Percentiles rank a stretch among this genome's conserved stretches.
Conservation (phyloP, 371 early-diverging fungal genomes). For the Syncephalastrum sp. region DNA sequence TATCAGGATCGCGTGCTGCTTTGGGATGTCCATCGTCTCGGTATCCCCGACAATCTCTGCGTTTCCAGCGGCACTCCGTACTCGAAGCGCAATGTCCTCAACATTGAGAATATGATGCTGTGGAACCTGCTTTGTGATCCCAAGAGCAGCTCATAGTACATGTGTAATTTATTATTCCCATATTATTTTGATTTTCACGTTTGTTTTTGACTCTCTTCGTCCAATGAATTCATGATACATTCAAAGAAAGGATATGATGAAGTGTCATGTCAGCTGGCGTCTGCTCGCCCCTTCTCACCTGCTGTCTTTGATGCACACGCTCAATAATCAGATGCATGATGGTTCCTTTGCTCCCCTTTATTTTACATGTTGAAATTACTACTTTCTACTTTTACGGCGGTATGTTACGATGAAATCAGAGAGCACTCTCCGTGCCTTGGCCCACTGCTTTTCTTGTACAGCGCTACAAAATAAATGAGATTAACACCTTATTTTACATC, state of each 20-base stretch:
- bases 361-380: conserved; percentile 4
- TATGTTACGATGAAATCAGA: conserved; percentile 52
- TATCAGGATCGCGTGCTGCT: conserved; percentile 16
- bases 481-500: background rate
- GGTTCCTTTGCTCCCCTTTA: background rate
- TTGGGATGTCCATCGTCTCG: conserved; percentile 39
- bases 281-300: no score
- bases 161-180: no score
- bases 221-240: no score
- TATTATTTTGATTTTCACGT: no score
- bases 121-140: conserved; percentile 19
- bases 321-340: no score
- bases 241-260: no score
- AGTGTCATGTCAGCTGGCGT: no score
- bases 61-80: conserved; percentile 13
- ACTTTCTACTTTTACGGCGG: conserved; percentile 20
- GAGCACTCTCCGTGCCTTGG: conserved; percentile 39
- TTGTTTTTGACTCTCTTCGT: no score
- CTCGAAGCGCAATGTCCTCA: conserved; percentile 21
- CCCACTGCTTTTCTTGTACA: conserved; percentile 40
- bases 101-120: conserved; percentile 22
- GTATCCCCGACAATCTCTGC: conserved; percentile 20
- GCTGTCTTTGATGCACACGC: no score
- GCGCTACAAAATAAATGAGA: conserved; percentile 20
- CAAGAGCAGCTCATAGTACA: conserved; percentile 2